Evolutionary conservation across 1,284 basidiomycete genomes (phyloP).

Genomic region (Fomitiporia mediterranea): DNA sequence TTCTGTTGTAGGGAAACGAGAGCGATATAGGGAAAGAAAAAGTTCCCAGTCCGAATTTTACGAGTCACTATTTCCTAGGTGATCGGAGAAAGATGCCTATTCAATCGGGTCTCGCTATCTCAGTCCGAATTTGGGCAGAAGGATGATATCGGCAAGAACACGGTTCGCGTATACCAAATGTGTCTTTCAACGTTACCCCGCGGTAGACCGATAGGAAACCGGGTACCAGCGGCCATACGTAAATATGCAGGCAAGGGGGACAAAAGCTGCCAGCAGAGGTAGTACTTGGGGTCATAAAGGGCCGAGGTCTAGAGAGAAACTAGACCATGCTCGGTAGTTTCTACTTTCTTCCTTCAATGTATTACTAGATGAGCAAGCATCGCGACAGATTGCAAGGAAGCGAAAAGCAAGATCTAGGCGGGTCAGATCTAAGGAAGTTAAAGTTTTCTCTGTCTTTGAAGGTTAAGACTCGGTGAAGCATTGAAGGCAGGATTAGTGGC

Average conservation of each 20-base stretch:
- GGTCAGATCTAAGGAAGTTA: too few relatives aligned
- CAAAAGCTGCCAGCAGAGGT: background rate
- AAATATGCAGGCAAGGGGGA: background rate
- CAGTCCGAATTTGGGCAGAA: slow-evolving; percentile 3
- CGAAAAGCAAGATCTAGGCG: too few relatives aligned
- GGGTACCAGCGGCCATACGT: background rate
- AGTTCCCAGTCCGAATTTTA: background rate
- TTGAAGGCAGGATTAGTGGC: too few relatives aligned
- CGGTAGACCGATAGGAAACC: background rate
- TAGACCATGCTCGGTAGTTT: too few relatives aligned
- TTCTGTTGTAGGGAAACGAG: slow-evolving; percentile 1
- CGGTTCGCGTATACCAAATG: slow-evolving; percentile 12
- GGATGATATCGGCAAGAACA: slow-evolving; percentile 7
- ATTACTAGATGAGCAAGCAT: too few relatives aligned
- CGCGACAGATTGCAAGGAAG: too few relatives aligned
- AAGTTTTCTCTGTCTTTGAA: too few relatives aligned
- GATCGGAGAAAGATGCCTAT: background rate
- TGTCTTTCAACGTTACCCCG: background rate
- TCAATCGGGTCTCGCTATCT: slow-evolving; percentile 1
- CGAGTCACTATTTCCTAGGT: background rate
- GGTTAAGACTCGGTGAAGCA: too few relatives aligned
- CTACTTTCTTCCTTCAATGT: too few relatives aligned
- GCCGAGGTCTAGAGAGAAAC: too few relatives aligned
- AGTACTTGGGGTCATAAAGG: background rate
- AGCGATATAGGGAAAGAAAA: background rate